These are phyloP conservation scores for Bruguiera sexangula DNA, from an alignment of 345 rosid species.

Conservation along the genomic window DNA sequence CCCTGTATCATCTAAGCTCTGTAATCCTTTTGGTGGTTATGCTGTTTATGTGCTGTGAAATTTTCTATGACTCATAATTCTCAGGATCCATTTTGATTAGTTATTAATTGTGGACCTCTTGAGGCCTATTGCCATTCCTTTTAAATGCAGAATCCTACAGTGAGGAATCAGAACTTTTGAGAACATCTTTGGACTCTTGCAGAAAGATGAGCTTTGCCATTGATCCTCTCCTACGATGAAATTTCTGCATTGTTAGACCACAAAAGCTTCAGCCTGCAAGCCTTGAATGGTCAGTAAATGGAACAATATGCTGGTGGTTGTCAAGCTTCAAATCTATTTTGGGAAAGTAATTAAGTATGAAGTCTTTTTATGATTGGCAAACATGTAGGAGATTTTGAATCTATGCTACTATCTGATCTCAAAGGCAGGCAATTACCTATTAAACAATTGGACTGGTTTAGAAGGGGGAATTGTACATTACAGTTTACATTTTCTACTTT, in stretches of 20 bases:
- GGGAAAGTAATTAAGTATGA: conserved; percentile 5
- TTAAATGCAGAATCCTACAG: conserved; percentile 49
- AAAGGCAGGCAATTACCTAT: conserved; percentile 47
- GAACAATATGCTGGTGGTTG: conserved; percentile 17
- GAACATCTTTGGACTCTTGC: conserved; percentile 63
- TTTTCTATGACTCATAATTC: too few species aligned
- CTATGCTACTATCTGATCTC: conserved; percentile 60
- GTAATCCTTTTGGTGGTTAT: conserved; percentile 10
- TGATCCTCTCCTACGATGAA: conserved; percentile 68
- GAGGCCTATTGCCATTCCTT: conserved; percentile 12
- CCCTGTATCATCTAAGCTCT: conserved; percentile 5
- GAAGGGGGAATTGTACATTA: conserved; percentile 42
- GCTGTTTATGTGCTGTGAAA: conserved; percentile 1
- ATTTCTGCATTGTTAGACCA: conserved; percentile 45
- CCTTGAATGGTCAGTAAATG: conserved; percentile 52
- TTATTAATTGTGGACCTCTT: neutral
- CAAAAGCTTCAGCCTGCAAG: conserved; percentile 58
- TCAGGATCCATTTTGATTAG: neutral
- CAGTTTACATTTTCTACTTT: conserved; percentile 16
- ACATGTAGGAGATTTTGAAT: conserved; percentile 77
- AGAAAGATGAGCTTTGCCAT: conserved; percentile 46
- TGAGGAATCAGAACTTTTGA: conserved; percentile 70
- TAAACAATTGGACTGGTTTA: conserved; percentile 43
- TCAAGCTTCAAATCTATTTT: conserved; percentile 16
- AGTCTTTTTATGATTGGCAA: conserved; percentile 52